phyloP scores from a whole-genome alignment of 768 basidiomycete genomes.

The Naganishia vishniacii region DNA sequence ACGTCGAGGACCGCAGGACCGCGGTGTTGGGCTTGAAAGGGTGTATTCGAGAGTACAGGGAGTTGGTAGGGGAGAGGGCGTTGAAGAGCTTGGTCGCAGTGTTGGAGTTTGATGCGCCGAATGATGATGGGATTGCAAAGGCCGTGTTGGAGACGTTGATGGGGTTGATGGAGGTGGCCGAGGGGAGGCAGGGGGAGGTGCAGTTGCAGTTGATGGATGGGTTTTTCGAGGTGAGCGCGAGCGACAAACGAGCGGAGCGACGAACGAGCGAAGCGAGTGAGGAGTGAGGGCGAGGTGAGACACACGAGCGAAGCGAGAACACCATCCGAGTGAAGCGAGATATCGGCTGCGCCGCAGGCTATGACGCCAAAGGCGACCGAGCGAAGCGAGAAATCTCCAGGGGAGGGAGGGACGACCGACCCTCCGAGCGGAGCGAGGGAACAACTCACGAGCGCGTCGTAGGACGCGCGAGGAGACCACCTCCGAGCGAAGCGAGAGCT shows the following conservation, averaged over 20 bases:
- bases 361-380: too few relatives aligned
- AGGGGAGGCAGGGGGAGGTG: constrained; percentile 27
- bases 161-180: constrained; percentile 70
- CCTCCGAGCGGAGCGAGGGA: neutral
- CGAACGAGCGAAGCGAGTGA: too few relatives aligned
- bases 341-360: too few relatives aligned
- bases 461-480: neutral
- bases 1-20: constrained; percentile 84
- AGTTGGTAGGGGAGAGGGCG: constrained; percentile 74
- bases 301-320: too few relatives aligned
- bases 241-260: neutral
- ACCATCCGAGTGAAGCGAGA: too few relatives aligned
- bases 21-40: constrained; percentile 92
- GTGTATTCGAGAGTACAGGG: constrained; percentile 78
- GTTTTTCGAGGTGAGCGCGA: neutral
- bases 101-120: constrained; percentile 76
- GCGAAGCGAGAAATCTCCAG: too few relatives aligned
- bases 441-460: neutral
- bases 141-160: constrained; percentile 85
- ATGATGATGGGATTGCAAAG: constrained; percentile 86
- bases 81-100: constrained; percentile 73
- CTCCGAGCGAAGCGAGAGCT: too few relatives aligned
- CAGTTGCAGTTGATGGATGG: neutral
- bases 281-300: neutral
- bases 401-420: neutral